Evolutionary conservation across 768 basidiomycete genomes (phyloP), one percentile per base, ranked within the genome.

Genomic region (Pisolithus orientalis): DNA sequence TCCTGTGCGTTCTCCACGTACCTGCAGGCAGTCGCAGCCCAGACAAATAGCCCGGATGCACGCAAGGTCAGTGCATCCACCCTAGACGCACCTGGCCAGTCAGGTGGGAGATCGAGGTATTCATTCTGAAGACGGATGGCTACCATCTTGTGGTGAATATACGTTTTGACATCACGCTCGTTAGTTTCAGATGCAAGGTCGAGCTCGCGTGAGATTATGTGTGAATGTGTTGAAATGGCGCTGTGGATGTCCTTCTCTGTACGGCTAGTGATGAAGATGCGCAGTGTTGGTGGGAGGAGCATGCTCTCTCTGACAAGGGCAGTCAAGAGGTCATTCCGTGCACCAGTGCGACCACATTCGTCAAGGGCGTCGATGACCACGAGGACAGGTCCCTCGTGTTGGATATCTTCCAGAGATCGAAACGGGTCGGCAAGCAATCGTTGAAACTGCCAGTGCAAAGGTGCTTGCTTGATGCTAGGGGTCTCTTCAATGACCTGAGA

Each of bases 291-390:
- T 0, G 62, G 60, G 2, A 59, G 53, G 17, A 43, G 53, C 1
- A 34, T 16, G 43, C 55, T 58, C 50, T 65, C 63, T 10, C 60
- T 59, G 4, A 56, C 61, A n/a, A 71, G 49, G 4, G 69, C 44
- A n/a, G 25, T 54, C 24, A 71, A 52, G 16, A 71, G 58, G n/a
- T 62, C 65, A 24, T 63, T 58, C 14, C 69, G 61, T 7, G 57
- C 51, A 5, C 39, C 21, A 4, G 61, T 57, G 16, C 58, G 57
- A 13, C 55, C 57, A 27, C 70, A 72, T 53, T 71, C 71, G 39
- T 71, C 71, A 1, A 71, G 57, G 3, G 67, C 68, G 29, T 71
- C 70, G 48, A 71, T 68, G n/a, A 72, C 48, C 9, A 72, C 34
- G 16, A 71, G 47, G 27, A 66, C 58, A 6, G 67, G 66, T 0